Percentiles rank a stretch among this genome's conserved stretches.
phyloP scores from a whole-genome alignment of 306 rosid species.

The Albizia julibrissin region DNA sequence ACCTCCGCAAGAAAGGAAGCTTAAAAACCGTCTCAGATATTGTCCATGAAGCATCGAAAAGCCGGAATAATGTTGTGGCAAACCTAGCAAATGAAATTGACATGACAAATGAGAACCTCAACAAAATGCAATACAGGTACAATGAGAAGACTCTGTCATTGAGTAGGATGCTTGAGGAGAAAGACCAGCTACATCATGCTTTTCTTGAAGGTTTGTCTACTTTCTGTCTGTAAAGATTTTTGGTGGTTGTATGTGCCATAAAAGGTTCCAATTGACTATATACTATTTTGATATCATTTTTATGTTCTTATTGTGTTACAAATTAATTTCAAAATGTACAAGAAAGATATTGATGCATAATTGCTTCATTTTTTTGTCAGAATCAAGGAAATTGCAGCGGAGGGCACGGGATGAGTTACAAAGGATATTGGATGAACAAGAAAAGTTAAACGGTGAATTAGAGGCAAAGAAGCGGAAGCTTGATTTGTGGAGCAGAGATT shows the following conservation, averaged over 20 bases:
- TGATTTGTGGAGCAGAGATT: conserved; percentile 81
- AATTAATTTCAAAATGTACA: background rate
- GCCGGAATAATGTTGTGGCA: conserved; percentile 63
- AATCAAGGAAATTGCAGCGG: conserved; percentile 77
- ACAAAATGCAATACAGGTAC: conserved; percentile 61
- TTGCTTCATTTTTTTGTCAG: conserved; percentile 43
- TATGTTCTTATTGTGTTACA: background rate
- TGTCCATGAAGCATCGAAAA: conserved; percentile 71
- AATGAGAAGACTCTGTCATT: conserved; percentile 78
- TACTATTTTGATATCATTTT: conserved; percentile 11
- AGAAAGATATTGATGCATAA: conserved; percentile 7
- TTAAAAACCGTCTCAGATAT: conserved; percentile 79
- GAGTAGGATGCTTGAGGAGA: conserved; percentile 83
- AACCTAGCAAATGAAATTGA: conserved; percentile 70
- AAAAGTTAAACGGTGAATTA: conserved; percentile 71
- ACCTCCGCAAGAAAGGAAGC: conserved; percentile 75
- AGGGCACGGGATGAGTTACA: conserved; percentile 63
- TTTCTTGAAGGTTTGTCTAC: conserved; percentile 71
- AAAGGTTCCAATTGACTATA: background rate
- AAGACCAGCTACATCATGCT: conserved; percentile 70
- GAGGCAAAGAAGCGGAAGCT: conserved; percentile 75
- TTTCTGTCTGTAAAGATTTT: conserved; percentile 28
- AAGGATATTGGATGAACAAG: conserved; percentile 81
- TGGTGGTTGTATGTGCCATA: background rate
- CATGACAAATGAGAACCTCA: conserved; percentile 65